phyloP scores from a whole-genome alignment of 2,329 filamentous ascomycete species.

The Aspergillus niger region DNA sequence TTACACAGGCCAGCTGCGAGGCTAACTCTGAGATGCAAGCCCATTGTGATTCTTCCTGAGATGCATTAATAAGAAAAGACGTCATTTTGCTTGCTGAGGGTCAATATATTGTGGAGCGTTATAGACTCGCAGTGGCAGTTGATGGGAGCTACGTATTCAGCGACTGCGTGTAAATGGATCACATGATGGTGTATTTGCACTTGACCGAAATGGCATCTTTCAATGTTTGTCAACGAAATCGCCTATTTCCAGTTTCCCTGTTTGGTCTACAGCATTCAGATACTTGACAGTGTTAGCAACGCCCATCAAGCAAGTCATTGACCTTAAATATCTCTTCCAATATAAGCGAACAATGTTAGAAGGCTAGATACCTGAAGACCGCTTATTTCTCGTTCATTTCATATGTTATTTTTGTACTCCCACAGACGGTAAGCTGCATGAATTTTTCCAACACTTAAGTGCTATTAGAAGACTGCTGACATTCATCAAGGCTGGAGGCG shows the following conservation, averaged over 20 bases:
- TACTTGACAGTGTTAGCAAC: too few relatives aligned
- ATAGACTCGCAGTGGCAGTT: neutral
- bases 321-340: too few relatives aligned
- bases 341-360: too few relatives aligned
- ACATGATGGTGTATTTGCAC: neutral
- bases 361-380: too few relatives aligned
- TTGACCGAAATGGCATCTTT: neutral
- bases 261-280: too few relatives aligned
- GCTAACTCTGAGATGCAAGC: constrained; percentile 9
- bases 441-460: too few relatives aligned
- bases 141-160: neutral
- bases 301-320: too few relatives aligned
- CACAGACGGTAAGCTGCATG: neutral
- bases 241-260: too few relatives aligned
- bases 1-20: constrained; percentile 8
- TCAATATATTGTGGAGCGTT: neutral
- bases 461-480: neutral
- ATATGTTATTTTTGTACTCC: too few relatives aligned
- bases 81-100: constrained; percentile 3
- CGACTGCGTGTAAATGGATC: neutral
- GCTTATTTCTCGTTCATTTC: too few relatives aligned
- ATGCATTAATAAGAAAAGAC: neutral
- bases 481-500: neutral
- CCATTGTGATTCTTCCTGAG: neutral
- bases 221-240: neutral